Base-by-base conservation (phyloP, 2,329 filamentous ascomycete species). In the Aureobasidium namibiae region DNA sequence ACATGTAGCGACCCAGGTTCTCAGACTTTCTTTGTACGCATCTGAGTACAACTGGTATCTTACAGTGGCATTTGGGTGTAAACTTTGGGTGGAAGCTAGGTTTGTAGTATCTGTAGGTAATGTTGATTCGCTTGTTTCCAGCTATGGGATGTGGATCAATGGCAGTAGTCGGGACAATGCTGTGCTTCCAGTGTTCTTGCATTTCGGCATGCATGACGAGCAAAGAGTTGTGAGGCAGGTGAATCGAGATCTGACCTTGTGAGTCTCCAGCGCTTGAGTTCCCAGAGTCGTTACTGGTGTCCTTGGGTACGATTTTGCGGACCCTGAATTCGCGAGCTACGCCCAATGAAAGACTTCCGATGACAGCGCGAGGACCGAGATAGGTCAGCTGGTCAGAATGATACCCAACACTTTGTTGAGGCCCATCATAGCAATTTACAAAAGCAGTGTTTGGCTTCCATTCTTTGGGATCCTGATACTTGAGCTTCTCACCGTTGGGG, bases 131-230 rank as follows among this genome's bases (percentile, higher is more conserved):
- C 63, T 84, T 86, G 65, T 85, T 91, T 0, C 87, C 87, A 0
- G 92, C 82, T 1, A 96, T 70, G 0, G 92, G 90, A 70, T 99
- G 94, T 1, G 90, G 90, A 62, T 91, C 87, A 61, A 97, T 88
- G 4, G 86, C 83, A 50, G 80, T 78, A 0, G 88, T 86, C 0
- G 91, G 88, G 0, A 85, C 79, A 44, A 99, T 88, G 64, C 83
- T 82, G 72, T 99, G 94, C 72, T 96, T 97, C 91, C 91, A 97
- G 69, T 89, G 87, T 69, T 97, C 92, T 69, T 97, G 92, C 90
- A 96, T 97, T 69, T 95, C 90, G 0, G 92, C 92, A 68, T 97
- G 92, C 94, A 99, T 97, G 10, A 97, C 80, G 0, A 99, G 80
- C 0, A 97, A 80, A 0, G 90, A 95, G 71, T 97, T 97, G 72